Conservation (phyloP, 176 grass and related monocot species). For the Triticum dicoccoides region DNA sequence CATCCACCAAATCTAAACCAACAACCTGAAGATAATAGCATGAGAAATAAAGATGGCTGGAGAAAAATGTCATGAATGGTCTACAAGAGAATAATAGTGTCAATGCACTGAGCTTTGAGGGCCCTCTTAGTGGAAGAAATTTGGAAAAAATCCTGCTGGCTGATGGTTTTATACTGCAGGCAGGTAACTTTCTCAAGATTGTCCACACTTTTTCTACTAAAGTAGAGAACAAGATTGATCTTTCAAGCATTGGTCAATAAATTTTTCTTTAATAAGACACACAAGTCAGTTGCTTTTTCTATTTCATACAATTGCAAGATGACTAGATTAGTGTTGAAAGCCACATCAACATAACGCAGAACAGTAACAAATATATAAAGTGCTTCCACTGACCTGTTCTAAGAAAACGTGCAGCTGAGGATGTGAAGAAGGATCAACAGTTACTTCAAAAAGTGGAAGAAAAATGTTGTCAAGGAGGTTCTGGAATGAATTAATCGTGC, state of each 20-base stretch:
- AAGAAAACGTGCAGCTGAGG: constrained; percentile 94
- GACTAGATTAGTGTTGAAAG: background rate
- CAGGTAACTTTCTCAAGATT: background rate
- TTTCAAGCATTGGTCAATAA: constrained; percentile 3
- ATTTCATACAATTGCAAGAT: background rate
- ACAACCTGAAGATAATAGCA: constrained; percentile 60
- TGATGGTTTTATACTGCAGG: background rate
- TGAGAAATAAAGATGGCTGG: background rate
- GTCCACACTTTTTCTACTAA: background rate
- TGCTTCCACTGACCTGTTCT: constrained; percentile 64
- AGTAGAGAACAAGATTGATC: background rate
- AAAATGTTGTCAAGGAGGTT: constrained; percentile 96
- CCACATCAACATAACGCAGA: constrained; percentile 6
- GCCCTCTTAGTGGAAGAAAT: background rate
- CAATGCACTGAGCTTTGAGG: background rate
- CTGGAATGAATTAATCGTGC: constrained; percentile 92
- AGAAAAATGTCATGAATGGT: background rate
- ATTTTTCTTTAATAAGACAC: background rate
- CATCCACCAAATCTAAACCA: constrained; percentile 97
- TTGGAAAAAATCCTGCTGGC: background rate
- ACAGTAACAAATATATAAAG: background rate
- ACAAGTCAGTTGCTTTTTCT: background rate
- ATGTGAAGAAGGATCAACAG: constrained; percentile 83
- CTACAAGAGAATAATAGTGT: background rate
- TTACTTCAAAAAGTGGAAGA: constrained; percentile 94